A percentile compares a stretch with the other conserved stretches of the same genome.
phyloP scores from a whole-genome alignment of 2,329 filamentous ascomycete genomes.

The Diplodia corticola region DNA sequence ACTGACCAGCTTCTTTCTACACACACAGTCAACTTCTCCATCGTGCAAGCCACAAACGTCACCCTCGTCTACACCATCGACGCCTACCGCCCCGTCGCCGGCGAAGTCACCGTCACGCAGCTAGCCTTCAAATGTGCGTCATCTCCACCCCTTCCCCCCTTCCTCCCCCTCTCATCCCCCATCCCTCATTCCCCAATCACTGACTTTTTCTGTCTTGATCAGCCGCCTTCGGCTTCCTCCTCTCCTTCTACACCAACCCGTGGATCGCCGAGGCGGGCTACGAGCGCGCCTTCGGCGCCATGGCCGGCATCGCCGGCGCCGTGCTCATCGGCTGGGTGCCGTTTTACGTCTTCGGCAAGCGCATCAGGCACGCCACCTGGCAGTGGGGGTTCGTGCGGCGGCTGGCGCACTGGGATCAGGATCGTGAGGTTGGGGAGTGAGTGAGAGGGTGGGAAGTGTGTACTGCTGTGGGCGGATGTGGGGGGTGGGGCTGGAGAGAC shows the following conservation, averaged over 20 bases:
- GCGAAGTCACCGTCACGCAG: slow-evolving; percentile 56
- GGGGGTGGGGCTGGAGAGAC: neutral
- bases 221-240: slow-evolving; percentile 59
- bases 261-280: slow-evolving; percentile 57
- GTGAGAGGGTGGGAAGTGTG: slow-evolving; percentile 18
- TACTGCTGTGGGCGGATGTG: neutral
- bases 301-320: slow-evolving; percentile 56
- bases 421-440: slow-evolving; percentile 58
- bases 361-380: slow-evolving; percentile 51
- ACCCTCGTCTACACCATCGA: slow-evolving; percentile 60
- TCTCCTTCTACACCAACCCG: slow-evolving; percentile 62
- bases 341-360: slow-evolving; percentile 55
- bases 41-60: slow-evolving; percentile 58
- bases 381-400: slow-evolving; percentile 49
- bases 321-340: slow-evolving; percentile 53
- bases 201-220: neutral
- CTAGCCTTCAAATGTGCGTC: slow-evolving; percentile 56
- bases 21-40: slow-evolving; percentile 52
- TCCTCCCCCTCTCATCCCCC: neutral
- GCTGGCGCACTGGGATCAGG: slow-evolving; percentile 53
- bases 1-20: too few species aligned
- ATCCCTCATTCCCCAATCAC: neutral
- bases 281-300: slow-evolving; percentile 54
- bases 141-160: neutral
- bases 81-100: slow-evolving; percentile 58